Conservation (phyloP, 2,329 filamentous ascomycete species). For the Sarocladium oryzae region DNA sequence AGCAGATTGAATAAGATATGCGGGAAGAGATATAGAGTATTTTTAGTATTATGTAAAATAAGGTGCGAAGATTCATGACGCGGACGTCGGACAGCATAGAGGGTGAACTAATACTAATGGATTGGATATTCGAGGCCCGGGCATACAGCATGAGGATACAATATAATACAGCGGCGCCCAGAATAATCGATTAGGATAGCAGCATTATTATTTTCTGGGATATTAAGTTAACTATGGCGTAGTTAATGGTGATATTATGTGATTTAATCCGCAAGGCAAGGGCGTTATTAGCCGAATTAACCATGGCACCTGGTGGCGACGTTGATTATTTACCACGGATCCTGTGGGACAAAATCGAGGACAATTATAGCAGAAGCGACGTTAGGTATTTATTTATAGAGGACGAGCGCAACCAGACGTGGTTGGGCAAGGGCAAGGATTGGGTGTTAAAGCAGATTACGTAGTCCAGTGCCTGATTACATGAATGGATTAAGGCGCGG, state of each 20-base stretch:
- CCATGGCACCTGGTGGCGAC: neutral
- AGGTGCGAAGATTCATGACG: constrained; percentile 4
- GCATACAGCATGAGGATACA: neutral
- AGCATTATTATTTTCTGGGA: neutral
- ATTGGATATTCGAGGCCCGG: constrained; percentile 5
- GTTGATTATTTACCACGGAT: neutral
- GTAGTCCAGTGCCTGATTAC: neutral
- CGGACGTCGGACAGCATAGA: neutral
- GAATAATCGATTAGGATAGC: neutral
- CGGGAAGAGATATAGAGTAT: neutral
- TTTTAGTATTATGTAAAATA: constrained; percentile 6
- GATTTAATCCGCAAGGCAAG: neutral
- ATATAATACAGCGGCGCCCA: neutral
- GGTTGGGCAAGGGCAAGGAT: neutral
- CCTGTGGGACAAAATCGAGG: neutral
- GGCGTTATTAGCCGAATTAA: neutral
- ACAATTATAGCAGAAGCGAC: neutral
- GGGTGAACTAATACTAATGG: neutral
- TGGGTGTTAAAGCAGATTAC: neutral
- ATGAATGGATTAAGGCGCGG: neutral
- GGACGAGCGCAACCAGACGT: neutral
- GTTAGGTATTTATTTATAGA: neutral
- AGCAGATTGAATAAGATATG: constrained; percentile 6
- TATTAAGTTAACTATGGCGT: neutral
- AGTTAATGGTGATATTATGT: neutral